Evolutionary conservation across 2,329 filamentous ascomycete genomes (phyloP).

Genomic region (Eurotiales sp.): DNA sequence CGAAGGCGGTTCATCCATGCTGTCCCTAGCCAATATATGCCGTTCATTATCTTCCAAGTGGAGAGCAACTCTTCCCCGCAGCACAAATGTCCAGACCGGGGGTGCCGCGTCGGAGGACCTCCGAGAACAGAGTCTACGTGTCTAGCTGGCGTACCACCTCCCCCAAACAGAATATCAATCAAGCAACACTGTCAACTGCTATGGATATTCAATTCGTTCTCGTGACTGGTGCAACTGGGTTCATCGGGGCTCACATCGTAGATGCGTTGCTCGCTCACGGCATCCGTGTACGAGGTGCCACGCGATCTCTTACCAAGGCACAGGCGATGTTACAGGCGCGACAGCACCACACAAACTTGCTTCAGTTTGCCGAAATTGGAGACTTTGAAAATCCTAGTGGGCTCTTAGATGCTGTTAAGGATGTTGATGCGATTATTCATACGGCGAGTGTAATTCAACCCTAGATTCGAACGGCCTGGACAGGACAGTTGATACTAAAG

Average conservation of each 20-base stretch:
- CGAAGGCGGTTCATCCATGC: constrained; percentile 13
- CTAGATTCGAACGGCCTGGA: not conserved
- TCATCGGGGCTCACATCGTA: constrained; percentile 26
- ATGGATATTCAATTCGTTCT: constrained; percentile 16
- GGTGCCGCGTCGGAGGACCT: no score
- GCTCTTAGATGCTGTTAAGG: constrained; percentile 9
- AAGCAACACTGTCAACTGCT: not conserved
- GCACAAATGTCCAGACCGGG: no score
- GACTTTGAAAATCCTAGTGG: constrained; percentile 9
- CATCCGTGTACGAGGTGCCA: constrained; percentile 15
- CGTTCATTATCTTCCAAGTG: no score
- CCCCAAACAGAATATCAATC: not conserved
- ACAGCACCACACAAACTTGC: constrained; percentile 2
- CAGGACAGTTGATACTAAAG: not conserved
- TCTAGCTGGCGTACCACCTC: no score
- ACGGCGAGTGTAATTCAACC: constrained; percentile 12
- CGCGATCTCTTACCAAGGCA: constrained; percentile 14
- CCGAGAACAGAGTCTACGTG: no score
- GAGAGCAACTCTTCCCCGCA: no score
- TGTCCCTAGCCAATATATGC: constrained; percentile 6
- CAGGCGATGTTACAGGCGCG: constrained; percentile 15
- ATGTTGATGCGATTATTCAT: constrained; percentile 12
- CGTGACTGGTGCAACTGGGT: constrained; percentile 26
- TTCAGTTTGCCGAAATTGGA: constrained; percentile 12
- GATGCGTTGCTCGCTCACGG: constrained; percentile 17